Percentiles rank a stretch among this genome's conserved stretches.
Evolutionary conservation across 2,329 filamentous ascomycete species (phyloP).

Genomic region (Cryoendolithus antarcticus): DNA sequence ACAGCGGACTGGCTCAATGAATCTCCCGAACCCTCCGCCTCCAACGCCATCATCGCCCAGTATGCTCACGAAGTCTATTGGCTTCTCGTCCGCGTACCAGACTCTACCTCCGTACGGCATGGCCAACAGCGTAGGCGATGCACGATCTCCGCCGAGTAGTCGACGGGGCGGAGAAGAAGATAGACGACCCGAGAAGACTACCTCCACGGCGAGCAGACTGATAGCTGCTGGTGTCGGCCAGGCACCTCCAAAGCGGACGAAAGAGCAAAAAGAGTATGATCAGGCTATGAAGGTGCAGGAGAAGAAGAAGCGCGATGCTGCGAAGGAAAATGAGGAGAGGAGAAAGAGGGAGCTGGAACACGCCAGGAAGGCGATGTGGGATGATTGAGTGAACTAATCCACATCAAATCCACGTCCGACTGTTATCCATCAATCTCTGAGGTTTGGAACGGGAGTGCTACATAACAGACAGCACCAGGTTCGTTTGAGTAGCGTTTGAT

Average conservation of each 20-base stretch:
- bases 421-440: no score
- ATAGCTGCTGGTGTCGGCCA: slow-evolving; percentile 83
- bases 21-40: slow-evolving; percentile 44
- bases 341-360: slow-evolving; percentile 54
- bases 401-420: no score
- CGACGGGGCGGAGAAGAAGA: slow-evolving; percentile 8
- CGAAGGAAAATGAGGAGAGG: slow-evolving; percentile 52
- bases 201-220: slow-evolving; percentile 76
- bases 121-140: slow-evolving; percentile 5
- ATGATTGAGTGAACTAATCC: slow-evolving; percentile 36
- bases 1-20: slow-evolving; percentile 4
- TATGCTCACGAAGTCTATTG: slow-evolving; percentile 8
- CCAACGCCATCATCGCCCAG: slow-evolving; percentile 54
- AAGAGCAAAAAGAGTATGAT: slow-evolving; percentile 82
- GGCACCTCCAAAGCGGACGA: slow-evolving; percentile 65
- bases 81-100: slow-evolving; percentile 11
- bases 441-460: no score
- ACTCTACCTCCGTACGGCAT: slow-evolving; percentile 15
- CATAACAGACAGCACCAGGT: no score
- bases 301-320: slow-evolving; percentile 60
- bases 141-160: neutral
- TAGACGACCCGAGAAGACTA: slow-evolving; percentile 70
- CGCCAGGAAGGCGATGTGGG: slow-evolving; percentile 76
- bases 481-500: no score
- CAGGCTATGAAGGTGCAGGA: slow-evolving; percentile 72